Evolutionary conservation across 306 rosid species (phyloP), one percentile per base, ranked within the genome.

Genomic region (Canavalia gladiata): DNA sequence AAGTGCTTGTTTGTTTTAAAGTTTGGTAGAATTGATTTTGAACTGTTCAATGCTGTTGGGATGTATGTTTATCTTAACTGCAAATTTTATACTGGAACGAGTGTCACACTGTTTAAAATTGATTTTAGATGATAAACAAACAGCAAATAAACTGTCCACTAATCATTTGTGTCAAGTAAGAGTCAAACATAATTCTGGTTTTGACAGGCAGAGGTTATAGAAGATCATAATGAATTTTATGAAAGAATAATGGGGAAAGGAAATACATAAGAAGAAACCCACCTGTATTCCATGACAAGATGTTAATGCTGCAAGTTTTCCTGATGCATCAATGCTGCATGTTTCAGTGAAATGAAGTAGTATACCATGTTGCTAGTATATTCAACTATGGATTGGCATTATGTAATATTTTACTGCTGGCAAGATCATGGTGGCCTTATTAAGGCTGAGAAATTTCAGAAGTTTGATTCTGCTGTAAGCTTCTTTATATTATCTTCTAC

Each of bases 401-500:
- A 73, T 76, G 54, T 52, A 6, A 25, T 74, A 69, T 81, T 72
- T 11, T 65, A 65, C 25, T 60, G 37, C 59, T 51, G 59, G 56
- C 13, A 51, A 52, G 37, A 6, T 65, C 33, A 18, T 29, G 30
- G 59, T 59, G 39, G 68, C 43, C 51, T 66, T 70, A 59, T 75
- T 68, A 71, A 67, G 67, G 58, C 73, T 13, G 39, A 66, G 39
- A 46, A 35, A 29, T 10, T 68, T 25, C 46, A 30, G 4, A 57
- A 52, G 28, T 80, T 71, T 77, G 59, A 63, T 41, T 73, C 62
- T 74, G 69, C 45, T 51, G 50, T 58, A 59, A 50, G 67, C 64
- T 59, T 68, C 42, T 72, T 84, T 56, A 29, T 83, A 13, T 42
- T 62, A 18, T 81, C 65, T 41, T 83, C 70, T 58, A 78, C 39